Conservation (phyloP, 2,329 filamentous ascomycete species). For the Sordariomycetes sp. region DNA sequence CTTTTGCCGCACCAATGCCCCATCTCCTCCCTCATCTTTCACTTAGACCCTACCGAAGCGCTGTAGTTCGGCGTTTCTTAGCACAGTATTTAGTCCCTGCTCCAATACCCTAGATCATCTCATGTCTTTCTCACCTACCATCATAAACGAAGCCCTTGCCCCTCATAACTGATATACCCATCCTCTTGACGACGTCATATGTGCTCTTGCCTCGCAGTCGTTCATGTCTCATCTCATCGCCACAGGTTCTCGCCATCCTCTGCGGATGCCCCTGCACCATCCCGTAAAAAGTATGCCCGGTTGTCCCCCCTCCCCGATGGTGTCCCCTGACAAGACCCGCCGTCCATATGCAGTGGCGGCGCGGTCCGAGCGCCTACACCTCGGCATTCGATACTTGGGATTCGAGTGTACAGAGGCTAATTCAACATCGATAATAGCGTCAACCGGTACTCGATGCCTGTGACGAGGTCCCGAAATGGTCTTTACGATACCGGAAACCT, state of each 20-base stretch:
- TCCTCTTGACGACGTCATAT: neutral
- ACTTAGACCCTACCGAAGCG: neutral
- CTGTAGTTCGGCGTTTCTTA: neutral
- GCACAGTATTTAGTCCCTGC: neutral
- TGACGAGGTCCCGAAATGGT: conserved; percentile 59
- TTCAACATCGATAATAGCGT: conserved; percentile 36
- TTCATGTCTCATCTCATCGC: neutral
- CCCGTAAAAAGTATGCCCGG: neutral
- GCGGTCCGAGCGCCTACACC: neutral
- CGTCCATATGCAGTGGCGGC: neutral
- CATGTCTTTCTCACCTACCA: neutral
- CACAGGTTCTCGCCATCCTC: neutral
- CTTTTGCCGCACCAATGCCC: neutral
- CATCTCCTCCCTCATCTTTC: neutral
- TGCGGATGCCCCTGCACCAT: neutral
- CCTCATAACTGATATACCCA: neutral
- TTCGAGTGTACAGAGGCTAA: neutral
- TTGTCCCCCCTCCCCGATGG: neutral
- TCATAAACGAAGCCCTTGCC: neutral
- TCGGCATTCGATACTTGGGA: neutral
- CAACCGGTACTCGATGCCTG: conserved; percentile 91
- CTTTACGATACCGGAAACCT: conserved; percentile 51
- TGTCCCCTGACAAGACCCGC: too few species aligned
- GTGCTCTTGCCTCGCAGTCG: neutral
- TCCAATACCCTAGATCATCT: neutral